Evolutionary conservation across 2,329 filamentous ascomycete genomes (phyloP).

Genomic region (Penicillium sp.): DNA sequence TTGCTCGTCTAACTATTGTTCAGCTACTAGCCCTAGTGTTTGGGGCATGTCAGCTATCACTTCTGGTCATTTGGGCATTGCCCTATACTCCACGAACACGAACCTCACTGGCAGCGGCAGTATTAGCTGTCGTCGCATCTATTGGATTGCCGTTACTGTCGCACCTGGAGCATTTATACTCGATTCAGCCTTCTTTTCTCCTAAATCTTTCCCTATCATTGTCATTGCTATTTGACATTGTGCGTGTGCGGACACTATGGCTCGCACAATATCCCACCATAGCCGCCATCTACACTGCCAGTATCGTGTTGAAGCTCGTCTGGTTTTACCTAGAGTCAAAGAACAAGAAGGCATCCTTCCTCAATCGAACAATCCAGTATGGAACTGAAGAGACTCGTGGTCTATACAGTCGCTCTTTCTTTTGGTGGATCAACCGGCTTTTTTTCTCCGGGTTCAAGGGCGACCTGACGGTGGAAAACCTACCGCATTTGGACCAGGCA

Average conservation of each 20-base stretch:
- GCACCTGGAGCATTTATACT: slow-evolving; percentile 8
- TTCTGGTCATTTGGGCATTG: not conserved
- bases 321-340: slow-evolving; percentile 9
- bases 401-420: slow-evolving; percentile 6
- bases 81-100: slow-evolving; percentile 2
- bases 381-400: slow-evolving; percentile 4
- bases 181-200: slow-evolving; percentile 3
- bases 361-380: slow-evolving; percentile 6
- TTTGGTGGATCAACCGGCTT: slow-evolving; percentile 10
- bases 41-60: not conserved
- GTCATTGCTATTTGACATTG: slow-evolving; percentile 8
- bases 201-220: slow-evolving; percentile 6
- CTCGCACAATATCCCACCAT: slow-evolving; percentile 3
- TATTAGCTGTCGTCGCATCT: slow-evolving; percentile 1
- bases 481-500: slow-evolving; percentile 5
- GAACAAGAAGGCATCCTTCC: slow-evolving; percentile 1
- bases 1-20: not conserved
- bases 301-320: slow-evolving; percentile 1
- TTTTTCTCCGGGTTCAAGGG: not conserved
- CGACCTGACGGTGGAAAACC: not conserved
- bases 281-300: not conserved
- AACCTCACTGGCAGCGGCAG: not conserved
- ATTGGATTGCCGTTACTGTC: slow-evolving; percentile 2
- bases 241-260: slow-evolving; percentile 3
- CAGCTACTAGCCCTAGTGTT: slow-evolving; percentile 1